Evolutionary conservation across 2,329 filamentous ascomycete genomes (phyloP).

Genomic region (Beauveria caledonica): DNA sequence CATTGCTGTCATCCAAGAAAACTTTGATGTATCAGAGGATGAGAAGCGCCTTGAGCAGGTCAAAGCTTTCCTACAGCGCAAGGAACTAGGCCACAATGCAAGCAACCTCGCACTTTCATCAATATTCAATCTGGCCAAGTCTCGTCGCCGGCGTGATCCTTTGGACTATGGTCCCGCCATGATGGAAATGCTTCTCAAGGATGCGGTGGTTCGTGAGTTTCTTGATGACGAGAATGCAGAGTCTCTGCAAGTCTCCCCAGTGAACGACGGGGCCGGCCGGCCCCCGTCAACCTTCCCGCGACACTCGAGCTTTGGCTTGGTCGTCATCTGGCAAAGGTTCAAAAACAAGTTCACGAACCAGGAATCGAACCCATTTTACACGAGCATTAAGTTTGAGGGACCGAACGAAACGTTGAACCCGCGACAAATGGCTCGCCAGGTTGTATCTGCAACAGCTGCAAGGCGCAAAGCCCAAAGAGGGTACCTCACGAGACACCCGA

Average conservation of each 20-base stretch:
- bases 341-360: constrained; percentile 48
- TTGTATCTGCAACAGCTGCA: constrained; percentile 72
- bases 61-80: constrained; percentile 85
- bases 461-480: constrained; percentile 84
- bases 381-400: constrained; percentile 59
- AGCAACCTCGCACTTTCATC: constrained; percentile 70
- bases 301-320: constrained; percentile 31
- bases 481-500: constrained; percentile 78
- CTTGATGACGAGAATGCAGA: constrained; percentile 57
- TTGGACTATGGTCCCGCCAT: constrained; percentile 86
- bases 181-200: constrained; percentile 93
- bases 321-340: constrained; percentile 53
- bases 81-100: constrained; percentile 66
- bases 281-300: neutral
- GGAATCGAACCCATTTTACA: constrained; percentile 94
- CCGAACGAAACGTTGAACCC: constrained; percentile 76
- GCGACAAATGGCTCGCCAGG: constrained; percentile 80
- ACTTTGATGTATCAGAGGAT: constrained; percentile 97
- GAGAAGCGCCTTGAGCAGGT: constrained; percentile 96
- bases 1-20: constrained; percentile 99
- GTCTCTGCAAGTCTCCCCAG: constrained; percentile 21
- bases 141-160: constrained; percentile 62
- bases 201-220: constrained; percentile 91
- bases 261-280: constrained; percentile 11
- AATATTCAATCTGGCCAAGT: constrained; percentile 56